Base-by-base conservation (phyloP, 192 early-diverging fungal species). In the Linnemannia zychae region DNA sequence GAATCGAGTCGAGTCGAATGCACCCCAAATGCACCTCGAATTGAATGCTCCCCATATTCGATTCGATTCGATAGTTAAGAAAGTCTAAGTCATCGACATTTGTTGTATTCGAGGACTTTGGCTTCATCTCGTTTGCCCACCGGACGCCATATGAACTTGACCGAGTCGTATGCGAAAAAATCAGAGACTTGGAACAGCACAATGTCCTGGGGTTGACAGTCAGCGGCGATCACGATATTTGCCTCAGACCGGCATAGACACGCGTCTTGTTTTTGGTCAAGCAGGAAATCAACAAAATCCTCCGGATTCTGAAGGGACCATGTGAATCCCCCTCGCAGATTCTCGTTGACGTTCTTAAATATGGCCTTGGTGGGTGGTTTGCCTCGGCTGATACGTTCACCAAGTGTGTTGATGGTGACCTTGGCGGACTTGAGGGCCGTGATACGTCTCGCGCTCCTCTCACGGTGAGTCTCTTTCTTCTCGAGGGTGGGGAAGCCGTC, bases 401-500 rank as follows among this genome's bases (percentile, higher is more conserved):
- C 57, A 50, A 74, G 72, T 3, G 40, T 67, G 31, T 67, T 46
- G 74, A 75, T 7, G 57, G 74, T 63, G 63, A 34, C 34, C 74
- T 75, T 12, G 28, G 74, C 74, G 7, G 7, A 34, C 74, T 75
- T 67, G 63, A 67, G 57, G 63, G 60, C 28, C 74, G 66, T 63
- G 50, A 46, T 15, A 13, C 18, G 50, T 7, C 40, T 74, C 52
- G 40, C 37, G 52, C 63, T 15, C 20, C 60, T 16, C 38, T 67
- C 24, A 63, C n/a, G 74, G 31, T 75, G 44, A 36, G 74, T 66
- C 24, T 75, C 60, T 28, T 67, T 65, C 46, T 75, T 75, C 44
- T 67, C 74, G 40, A 75, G 40, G 67, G 74, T 63, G 20, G 74
- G 60, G 38, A 7, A 18, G 60, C 74, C 74, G 60, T 75, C 74